Evolutionary conservation across 306 rosid genomes (phyloP).

Genomic region (Crataegus laevigata): DNA sequence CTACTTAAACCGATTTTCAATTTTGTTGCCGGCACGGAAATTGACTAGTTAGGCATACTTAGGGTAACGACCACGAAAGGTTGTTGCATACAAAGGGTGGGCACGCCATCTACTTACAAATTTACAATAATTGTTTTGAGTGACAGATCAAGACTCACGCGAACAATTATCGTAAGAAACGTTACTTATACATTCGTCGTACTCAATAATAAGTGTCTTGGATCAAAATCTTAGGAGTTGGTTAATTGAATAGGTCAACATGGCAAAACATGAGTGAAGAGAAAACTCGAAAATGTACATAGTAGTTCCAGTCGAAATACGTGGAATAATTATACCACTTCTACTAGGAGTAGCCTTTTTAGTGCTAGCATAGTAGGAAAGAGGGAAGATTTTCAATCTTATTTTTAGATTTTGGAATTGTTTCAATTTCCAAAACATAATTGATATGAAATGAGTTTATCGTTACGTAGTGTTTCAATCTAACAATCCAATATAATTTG

Average conservation of each 20-base stretch:
- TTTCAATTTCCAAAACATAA: rapidly evolving
- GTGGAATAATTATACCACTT: too few relatives aligned
- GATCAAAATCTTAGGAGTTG: not conserved
- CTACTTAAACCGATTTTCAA: not conserved
- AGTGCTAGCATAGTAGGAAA: not conserved
- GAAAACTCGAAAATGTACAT: too few relatives aligned
- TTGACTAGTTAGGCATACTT: too few relatives aligned
- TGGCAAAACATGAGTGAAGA: too few relatives aligned
- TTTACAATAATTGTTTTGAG: not conserved
- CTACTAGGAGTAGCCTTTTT: too few relatives aligned
- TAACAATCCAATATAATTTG: too few relatives aligned
- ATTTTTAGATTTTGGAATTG: too few relatives aligned
- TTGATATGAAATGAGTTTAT: too few relatives aligned
- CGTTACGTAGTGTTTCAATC: too few relatives aligned
- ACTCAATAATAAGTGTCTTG: not conserved
- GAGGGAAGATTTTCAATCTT: constrained; percentile 3
- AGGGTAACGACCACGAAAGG: not conserved
- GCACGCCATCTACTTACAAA: not conserved
- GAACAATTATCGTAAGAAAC: not conserved
- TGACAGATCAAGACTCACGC: not conserved
- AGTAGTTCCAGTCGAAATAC: too few relatives aligned
- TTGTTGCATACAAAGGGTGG: not conserved
- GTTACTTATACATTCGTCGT: not conserved
- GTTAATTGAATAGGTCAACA: not conserved
- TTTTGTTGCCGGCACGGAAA: not conserved